A percentile compares a stretch with the other conserved stretches of the same genome.
phyloP scores from a whole-genome alignment of 2,329 filamentous ascomycete species.

The Corynespora cassiicola region DNA sequence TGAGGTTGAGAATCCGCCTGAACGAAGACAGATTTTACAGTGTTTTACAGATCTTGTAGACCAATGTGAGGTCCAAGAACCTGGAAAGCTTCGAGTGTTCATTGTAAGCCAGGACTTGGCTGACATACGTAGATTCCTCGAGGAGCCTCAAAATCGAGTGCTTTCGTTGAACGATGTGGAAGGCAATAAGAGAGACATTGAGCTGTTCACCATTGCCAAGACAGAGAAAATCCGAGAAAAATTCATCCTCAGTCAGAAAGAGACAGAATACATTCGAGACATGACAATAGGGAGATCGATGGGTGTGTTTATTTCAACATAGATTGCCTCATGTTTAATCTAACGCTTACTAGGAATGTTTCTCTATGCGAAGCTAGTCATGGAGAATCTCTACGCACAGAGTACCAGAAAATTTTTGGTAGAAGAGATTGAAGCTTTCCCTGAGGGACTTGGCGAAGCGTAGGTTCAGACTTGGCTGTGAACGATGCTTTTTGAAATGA shows the following conservation, averaged over 20 bases:
- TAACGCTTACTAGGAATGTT: conserved; percentile 29
- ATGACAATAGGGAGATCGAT: conserved; percentile 26
- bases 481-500: neutral
- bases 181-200: conserved; percentile 29
- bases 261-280: conserved; percentile 24
- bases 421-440: conserved; percentile 26
- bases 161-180: no score
- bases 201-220: no score
- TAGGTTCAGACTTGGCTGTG: conserved; percentile 11
- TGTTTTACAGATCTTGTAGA: conserved; percentile 16
- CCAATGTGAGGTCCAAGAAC: conserved; percentile 17
- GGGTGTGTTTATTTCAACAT: conserved; percentile 17
- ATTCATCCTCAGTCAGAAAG: no score
- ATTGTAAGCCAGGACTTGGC: conserved; percentile 32
- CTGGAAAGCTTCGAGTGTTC: conserved; percentile 28
- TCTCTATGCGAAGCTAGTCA: conserved; percentile 32
- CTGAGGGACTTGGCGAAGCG: conserved; percentile 24
- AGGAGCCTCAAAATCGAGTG: no score
- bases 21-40: conserved; percentile 27
- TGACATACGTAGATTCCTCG: conserved; percentile 25
- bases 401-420: conserved; percentile 21
- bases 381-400: conserved; percentile 22
- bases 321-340: neutral
- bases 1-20: conserved; percentile 22
- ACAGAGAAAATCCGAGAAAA: neutral